Conservation (phyloP, 805 yeast genomes). For the Candida ascalaphidarum region DNA sequence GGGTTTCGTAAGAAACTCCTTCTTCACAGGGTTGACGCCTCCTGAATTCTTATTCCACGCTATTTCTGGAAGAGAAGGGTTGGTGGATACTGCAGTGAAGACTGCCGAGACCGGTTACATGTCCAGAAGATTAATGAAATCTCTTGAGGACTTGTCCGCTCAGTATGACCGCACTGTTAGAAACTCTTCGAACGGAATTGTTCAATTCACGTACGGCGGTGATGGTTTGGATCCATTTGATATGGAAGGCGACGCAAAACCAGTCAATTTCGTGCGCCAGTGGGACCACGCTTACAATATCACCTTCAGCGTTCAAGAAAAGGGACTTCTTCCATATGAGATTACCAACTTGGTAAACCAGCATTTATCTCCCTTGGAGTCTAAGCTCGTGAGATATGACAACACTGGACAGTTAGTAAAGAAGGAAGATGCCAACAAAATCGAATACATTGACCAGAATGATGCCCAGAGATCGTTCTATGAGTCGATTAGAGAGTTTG, state of each 20-base stretch:
- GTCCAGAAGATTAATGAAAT: slow-evolving; percentile 97
- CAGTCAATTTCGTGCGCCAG: slow-evolving; percentile 87
- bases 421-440: slow-evolving; percentile 35
- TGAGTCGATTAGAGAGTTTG: slow-evolving; percentile 60
- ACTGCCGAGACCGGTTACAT: slow-evolving; percentile 99
- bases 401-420: slow-evolving; percentile 53
- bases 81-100: slow-evolving; percentile 98
- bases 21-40: slow-evolving; percentile 88
- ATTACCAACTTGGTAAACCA: slow-evolving; percentile 46
- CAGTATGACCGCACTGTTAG: slow-evolving; percentile 92
- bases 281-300: slow-evolving; percentile 88
- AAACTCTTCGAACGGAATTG: slow-evolving; percentile 92
- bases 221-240: slow-evolving; percentile 97
- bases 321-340: slow-evolving; percentile 63
- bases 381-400: slow-evolving; percentile 55
- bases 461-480: slow-evolving; percentile 88
- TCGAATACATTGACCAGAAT: slow-evolving; percentile 68
- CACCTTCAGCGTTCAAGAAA: slow-evolving; percentile 49
- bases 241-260: slow-evolving; percentile 98
- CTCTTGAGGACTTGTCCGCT: slow-evolving; percentile 89
- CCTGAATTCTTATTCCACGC: slow-evolving; percentile 98
- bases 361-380: slow-evolving; percentile 54
- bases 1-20: slow-evolving; percentile 95
- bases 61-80: slow-evolving; percentile 98
- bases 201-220: slow-evolving; percentile 96